Conservation (phyloP, 768 basidiomycete species). For the Psilocybe sp. region DNA sequence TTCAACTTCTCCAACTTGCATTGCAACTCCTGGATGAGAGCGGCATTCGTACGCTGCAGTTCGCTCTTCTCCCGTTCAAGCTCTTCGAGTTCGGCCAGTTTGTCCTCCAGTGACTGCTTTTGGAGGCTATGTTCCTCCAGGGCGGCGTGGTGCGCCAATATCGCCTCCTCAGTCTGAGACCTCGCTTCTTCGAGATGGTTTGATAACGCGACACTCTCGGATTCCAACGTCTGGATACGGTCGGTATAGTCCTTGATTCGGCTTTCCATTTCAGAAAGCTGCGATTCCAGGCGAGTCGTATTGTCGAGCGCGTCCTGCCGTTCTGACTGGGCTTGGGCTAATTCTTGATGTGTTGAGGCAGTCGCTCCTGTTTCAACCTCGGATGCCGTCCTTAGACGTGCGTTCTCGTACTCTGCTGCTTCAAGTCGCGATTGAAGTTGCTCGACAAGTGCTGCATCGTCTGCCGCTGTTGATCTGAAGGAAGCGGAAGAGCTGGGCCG, state of each 20-base stretch:
- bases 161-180: constrained; percentile 6
- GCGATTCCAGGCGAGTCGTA: constrained; percentile 7
- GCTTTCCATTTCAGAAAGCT: constrained; percentile 9
- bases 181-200: constrained; percentile 10
- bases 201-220: constrained; percentile 13
- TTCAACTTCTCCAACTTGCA: constrained; percentile 24
- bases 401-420: constrained; percentile 69
- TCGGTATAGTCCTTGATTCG: constrained; percentile 6
- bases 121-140: constrained; percentile 35
- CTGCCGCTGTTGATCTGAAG: constrained; percentile 25
- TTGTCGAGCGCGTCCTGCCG: constrained; percentile 35
- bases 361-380: constrained; percentile 34
- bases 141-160: constrained; percentile 8
- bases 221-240: constrained; percentile 10
- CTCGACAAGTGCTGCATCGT: constrained; percentile 35
- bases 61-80: constrained; percentile 48
- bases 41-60: constrained; percentile 52
- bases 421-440: constrained; percentile 51
- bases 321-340: constrained; percentile 42
- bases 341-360: constrained; percentile 33
- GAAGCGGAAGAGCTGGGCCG: constrained; percentile 42
- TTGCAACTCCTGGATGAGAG: constrained; percentile 57
- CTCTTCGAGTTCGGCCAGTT: constrained; percentile 49
- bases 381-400: constrained; percentile 44
- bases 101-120: constrained; percentile 47